Evolutionary conservation across 2,329 filamentous ascomycete species (phyloP), one percentile per base, ranked within the genome.

Genomic region (Celoporthe dispersa): DNA sequence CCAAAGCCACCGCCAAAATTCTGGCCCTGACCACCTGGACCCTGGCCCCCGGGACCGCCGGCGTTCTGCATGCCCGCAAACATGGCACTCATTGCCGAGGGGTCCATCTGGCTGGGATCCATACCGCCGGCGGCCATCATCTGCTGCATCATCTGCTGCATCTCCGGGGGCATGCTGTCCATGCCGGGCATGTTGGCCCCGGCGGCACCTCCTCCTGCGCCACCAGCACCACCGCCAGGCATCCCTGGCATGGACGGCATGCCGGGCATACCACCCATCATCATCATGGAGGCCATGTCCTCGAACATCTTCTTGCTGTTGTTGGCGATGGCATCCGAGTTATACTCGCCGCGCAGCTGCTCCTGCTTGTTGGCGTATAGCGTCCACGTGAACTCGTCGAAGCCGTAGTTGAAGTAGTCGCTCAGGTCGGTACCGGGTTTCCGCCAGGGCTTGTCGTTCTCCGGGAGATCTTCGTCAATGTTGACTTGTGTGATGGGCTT

Each of bases 341-440:
- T 88, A 74, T 94, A 93, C 75, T 95, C 93, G 74, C 89, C 89
- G 25, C 92, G 88, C 76, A 98, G 86, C 33, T 85, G 85, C 74
- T 96, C 90, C 79, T 98, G 96, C 77, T 97, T 97, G 71, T 94
- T 85, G 41, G 94, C 94, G 79, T 99, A 99, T 67, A 94, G 88
- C 7, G 94, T 92, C 96, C 96, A 99, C 0, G 94, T 97, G 81
- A 98, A 98, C 81, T 98, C 95, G 81, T 98, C 95, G 78, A 98
- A 98, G 70, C 95, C 95, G 81, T 98, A 98, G 84, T 98, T 98
- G 88, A 98, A 98, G 82, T 97, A 98, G 79, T 99, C 96, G 71
- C 92, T 96, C 68, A 97, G 89, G 77, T 99, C 96, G 14, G 95
- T 94, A 62, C 96, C 96, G 0, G 96, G 96, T 73, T 94, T 91